Evolutionary conservation across 1,139 yeast species (phyloP).

Genomic region (Blastobotrys elegans): DNA sequence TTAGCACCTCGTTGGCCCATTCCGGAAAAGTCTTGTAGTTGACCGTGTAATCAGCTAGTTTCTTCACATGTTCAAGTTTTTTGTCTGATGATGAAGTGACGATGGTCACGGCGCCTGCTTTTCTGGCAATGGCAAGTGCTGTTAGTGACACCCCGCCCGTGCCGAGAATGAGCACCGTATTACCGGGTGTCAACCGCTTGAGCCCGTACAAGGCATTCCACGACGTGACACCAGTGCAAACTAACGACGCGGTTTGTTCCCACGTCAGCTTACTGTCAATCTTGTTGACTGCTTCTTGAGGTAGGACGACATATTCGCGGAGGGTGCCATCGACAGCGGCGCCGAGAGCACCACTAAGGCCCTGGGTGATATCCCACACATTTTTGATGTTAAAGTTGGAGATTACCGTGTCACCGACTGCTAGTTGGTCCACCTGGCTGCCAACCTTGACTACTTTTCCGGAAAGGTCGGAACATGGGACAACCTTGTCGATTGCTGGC

Average conservation of each 20-base stretch:
- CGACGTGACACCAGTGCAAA: conserved; percentile 20
- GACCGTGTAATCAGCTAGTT: conserved; percentile 15
- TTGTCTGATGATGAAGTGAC: conserved; percentile 20
- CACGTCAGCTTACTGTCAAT: conserved; percentile 12
- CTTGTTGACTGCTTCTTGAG: conserved; percentile 14
- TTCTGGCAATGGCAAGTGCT: conserved; percentile 20
- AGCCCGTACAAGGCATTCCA: conserved; percentile 21
- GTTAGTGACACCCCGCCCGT: conserved; percentile 21
- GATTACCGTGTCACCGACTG: conserved; percentile 18
- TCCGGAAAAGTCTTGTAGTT: conserved; percentile 16
- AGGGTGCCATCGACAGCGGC: conserved; percentile 19
- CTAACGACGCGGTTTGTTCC: conserved; percentile 17
- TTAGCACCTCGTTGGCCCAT: conserved; percentile 17
- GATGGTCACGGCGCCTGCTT: conserved; percentile 20
- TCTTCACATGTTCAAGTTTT: conserved; percentile 15
- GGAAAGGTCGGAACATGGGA: conserved; percentile 20
- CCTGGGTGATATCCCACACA: not conserved
- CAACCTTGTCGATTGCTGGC: conserved; percentile 12
- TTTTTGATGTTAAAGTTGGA: conserved; percentile 14
- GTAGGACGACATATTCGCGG: conserved; percentile 17
- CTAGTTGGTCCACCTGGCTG: conserved; percentile 8
- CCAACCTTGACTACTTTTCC: conserved; percentile 20
- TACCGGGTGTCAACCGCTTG: conserved; percentile 17
- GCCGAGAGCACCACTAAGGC: conserved; percentile 14
- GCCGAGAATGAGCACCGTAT: conserved; percentile 18